Percentiles rank a stretch among this genome's conserved stretches.
These are phyloP conservation scores for Kuraishia capsulata DNA, from an alignment of 805 yeast species.

Conservation along the genomic window DNA sequence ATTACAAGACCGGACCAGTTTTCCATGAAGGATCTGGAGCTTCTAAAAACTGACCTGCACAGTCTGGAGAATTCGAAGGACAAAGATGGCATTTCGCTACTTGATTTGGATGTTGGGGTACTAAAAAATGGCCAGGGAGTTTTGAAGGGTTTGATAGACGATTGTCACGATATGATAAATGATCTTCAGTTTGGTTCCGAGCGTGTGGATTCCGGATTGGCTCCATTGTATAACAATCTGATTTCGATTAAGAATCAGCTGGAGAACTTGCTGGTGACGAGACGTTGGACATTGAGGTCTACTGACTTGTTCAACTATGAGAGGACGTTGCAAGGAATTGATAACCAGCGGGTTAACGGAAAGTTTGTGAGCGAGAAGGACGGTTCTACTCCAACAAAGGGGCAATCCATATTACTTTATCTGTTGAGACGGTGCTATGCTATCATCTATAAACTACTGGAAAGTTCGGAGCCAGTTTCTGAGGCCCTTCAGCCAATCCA, in stretches of 20 bases:
- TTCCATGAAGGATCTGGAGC: constrained; percentile 20
- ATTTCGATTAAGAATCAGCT: constrained; percentile 60
- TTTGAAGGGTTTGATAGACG: constrained; percentile 71
- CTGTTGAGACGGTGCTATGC: constrained; percentile 87
- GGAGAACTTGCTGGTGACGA: constrained; percentile 78
- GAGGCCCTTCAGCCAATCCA: constrained; percentile 91
- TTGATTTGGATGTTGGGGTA: constrained; percentile 8
- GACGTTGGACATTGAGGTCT: constrained; percentile 96
- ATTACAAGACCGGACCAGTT: constrained; percentile 16
- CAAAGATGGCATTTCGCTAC: constrained; percentile 41
- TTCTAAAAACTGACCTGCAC: constrained; percentile 27
- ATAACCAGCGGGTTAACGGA: constrained; percentile 59
- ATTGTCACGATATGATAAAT: constrained; percentile 64
- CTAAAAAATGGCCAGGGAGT: constrained; percentile 31
- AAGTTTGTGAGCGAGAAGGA: constrained; percentile 30
- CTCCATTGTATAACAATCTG: constrained; percentile 54
- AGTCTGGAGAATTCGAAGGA: constrained; percentile 42
- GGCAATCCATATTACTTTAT: constrained; percentile 60
- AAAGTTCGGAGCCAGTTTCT: constrained; percentile 89
- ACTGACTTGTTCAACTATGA: constrained; percentile 88
- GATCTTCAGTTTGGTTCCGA: constrained; percentile 48
- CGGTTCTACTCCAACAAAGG: constrained; percentile 24
- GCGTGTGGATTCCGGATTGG: constrained; percentile 40
- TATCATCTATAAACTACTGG: constrained; percentile 77
- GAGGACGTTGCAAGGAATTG: constrained; percentile 62